Evolutionary conservation across 169 alveolate species (phyloP).

Genomic region (Cryptosporidium meleagridis): DNA sequence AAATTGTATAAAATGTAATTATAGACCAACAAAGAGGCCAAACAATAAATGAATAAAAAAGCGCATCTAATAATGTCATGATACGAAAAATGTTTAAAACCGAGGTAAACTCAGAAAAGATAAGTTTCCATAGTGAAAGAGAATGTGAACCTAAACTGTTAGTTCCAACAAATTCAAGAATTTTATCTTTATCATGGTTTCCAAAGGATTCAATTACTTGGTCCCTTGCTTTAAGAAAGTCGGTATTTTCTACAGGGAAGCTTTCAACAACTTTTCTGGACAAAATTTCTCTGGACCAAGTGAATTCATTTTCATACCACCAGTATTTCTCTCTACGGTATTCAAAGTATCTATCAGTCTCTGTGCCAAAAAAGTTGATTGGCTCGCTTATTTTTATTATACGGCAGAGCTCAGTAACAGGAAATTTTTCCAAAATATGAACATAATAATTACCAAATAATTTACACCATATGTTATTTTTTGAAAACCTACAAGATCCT

Average conservation of each 20-base stretch:
- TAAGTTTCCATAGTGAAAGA: not conserved
- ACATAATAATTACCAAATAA: not conserved
- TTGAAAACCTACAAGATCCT: not conserved
- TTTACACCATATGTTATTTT: not conserved
- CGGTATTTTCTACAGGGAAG: not conserved
- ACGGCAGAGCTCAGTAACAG: not conserved
- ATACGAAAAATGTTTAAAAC: slow-evolving; percentile 27
- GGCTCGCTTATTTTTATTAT: not conserved
- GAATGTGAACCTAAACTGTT: slow-evolving; percentile 6
- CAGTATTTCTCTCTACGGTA: slow-evolving; percentile 31
- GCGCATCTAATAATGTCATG: slow-evolving; percentile 25
- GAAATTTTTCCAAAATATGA: not conserved
- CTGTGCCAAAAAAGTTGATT: slow-evolving; percentile 7
- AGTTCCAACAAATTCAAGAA: slow-evolving; percentile 42
- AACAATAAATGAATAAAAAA: slow-evolving; percentile 62
- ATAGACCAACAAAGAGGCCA: slow-evolving; percentile 74
- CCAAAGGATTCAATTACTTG: slow-evolving; percentile 1
- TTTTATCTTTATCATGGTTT: slow-evolving; percentile 9
- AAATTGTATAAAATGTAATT: slow-evolving; percentile 38
- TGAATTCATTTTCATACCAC: slow-evolving; percentile 36
- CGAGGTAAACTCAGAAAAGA: slow-evolving; percentile 18
- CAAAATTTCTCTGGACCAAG: slow-evolving; percentile 58
- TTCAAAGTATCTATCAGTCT: slow-evolving; percentile 6
- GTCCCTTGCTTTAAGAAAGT: not conserved
- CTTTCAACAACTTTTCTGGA: not conserved